Conservation (phyloP, 1,139 yeast species). For the Entelexis sorbosivorans region DNA sequence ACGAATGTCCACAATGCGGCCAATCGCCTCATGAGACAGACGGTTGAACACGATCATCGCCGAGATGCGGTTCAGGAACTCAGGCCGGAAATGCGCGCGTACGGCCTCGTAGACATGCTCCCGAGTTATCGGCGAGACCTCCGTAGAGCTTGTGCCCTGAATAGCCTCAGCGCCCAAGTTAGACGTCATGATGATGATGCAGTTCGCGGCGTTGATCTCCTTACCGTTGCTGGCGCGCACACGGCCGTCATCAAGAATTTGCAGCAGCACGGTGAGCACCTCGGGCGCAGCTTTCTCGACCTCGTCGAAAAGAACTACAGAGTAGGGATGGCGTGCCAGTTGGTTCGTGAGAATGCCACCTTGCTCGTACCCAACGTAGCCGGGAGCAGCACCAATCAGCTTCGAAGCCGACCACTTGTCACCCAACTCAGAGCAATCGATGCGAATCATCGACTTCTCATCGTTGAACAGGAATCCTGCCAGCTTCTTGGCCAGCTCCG, state of each 20-base stretch:
- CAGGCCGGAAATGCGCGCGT: constrained; percentile 91
- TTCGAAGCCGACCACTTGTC: constrained; percentile 95
- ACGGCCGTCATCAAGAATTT: constrained; percentile 92
- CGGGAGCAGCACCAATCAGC: constrained; percentile 94
- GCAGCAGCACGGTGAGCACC: constrained; percentile 81
- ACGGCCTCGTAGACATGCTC: constrained; percentile 76
- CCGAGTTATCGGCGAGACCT: constrained; percentile 51
- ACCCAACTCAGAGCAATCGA: constrained; percentile 91
- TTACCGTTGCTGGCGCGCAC: constrained; percentile 91
- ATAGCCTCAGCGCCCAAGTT: constrained; percentile 92
- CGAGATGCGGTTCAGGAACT: constrained; percentile 89
- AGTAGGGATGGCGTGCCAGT: constrained; percentile 80
- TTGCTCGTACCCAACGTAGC: constrained; percentile 95
- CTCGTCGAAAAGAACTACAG: constrained; percentile 89
- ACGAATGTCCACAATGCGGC: constrained; percentile 81
- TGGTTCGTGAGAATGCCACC: constrained; percentile 95
- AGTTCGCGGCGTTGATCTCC: constrained; percentile 81
- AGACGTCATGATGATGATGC: constrained; percentile 91
- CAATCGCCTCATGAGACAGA: constrained; percentile 78
- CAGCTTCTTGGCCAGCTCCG: constrained; percentile 90
- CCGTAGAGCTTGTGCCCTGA: constrained; percentile 47
- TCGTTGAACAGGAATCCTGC: constrained; percentile 95
- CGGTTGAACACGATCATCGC: constrained; percentile 88
- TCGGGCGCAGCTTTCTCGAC: constrained; percentile 99
- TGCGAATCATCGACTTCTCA: constrained; percentile 91